These are phyloP conservation scores for Candida sanyaensis DNA, from an alignment of 1,139 yeast genomes.

Conservation along the genomic window DNA sequence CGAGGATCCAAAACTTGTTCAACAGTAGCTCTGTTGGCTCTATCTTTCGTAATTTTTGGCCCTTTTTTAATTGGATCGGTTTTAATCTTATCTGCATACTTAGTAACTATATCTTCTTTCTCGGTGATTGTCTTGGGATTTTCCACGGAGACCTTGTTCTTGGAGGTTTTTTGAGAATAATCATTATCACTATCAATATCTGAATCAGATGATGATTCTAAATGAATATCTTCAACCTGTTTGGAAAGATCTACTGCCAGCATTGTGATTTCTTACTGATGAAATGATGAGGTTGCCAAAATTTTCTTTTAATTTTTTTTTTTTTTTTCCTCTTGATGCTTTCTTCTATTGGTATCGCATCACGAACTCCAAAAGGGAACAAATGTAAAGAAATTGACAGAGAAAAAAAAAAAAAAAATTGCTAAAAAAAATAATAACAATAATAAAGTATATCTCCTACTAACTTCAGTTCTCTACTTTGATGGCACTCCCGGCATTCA, in stretches of 20 bases:
- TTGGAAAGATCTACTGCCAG: conserved; percentile 3
- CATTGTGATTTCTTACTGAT: background rate
- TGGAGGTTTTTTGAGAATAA: conserved; percentile 6
- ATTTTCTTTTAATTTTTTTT: too few relatives aligned
- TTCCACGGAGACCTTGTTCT: background rate
- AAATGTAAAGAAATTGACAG: background rate
- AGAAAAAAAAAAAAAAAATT: background rate
- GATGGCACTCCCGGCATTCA: conserved; percentile 16
- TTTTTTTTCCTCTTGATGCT: background rate
- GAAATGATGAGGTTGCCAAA: conserved; percentile 4
- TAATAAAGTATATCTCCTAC: background rate
- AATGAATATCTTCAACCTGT: conserved; percentile 3
- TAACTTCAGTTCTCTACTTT: background rate
- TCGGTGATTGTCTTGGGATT: conserved; percentile 31
- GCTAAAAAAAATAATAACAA: background rate
- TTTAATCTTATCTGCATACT: conserved; percentile 64
- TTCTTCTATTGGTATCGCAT: background rate
- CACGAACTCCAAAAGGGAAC: background rate
- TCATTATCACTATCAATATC: conserved; percentile 15
- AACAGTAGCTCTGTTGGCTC: conserved; percentile 93
- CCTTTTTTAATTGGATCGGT: conserved; percentile 61
- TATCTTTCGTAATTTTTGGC: conserved; percentile 66
- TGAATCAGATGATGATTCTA: conserved; percentile 11
- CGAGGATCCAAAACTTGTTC: conserved; percentile 97
- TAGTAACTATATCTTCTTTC: conserved; percentile 60